Base-by-base conservation (phyloP, 768 basidiomycete species). In the Leucocoprinus birnbaumii region DNA sequence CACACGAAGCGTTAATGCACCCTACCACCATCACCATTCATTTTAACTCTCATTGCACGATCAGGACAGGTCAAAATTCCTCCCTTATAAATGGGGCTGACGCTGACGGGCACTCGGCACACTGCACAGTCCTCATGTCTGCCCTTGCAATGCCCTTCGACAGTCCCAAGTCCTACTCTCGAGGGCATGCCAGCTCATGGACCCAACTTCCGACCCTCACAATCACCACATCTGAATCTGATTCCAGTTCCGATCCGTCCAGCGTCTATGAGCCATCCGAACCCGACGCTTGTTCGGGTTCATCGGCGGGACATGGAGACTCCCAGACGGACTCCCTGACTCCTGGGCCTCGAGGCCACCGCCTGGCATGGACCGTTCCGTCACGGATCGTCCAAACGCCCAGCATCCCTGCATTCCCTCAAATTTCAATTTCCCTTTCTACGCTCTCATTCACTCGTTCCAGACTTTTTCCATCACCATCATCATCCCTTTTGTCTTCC, bases 281-380 rank as follows among this genome's bases (percentile, higher is more conserved):
- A 46, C 2, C 26, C 40, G 48, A 42, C 14, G 19, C 9, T 27
- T n/a, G 31, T 11, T 21, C 18, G 11, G 16, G 22, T 24, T 26
- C 52, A 25, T 46, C 21, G 40, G 27, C 19, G 31, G 38, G 41
- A 41, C 18, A 27, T 54, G 26, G 18, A 55, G 41, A 49, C 3
- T 18, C 5, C 19, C 13, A 31, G 21, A 8, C 19, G 7, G 34
- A 16, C 7, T 11, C 5, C 7, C 18, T 31, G 19, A 31, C 22
- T 38, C 45, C 53, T 38, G 24, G 5, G 53, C 53, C 53, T 55
- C 53, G 53, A 55, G 45, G 53, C 46, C 37, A 42, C 45, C 45
- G 31, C 45, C 35, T 47, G 52, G 22, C 52, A 18, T 37, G 11
- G 44, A 37, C 52, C 21, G 26, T 27, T 38, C 31, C 41, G 42